These are phyloP conservation scores for Xylaria nigripes DNA, from an alignment of 495 filamentous ascomycete species.

Conservation along the genomic window DNA sequence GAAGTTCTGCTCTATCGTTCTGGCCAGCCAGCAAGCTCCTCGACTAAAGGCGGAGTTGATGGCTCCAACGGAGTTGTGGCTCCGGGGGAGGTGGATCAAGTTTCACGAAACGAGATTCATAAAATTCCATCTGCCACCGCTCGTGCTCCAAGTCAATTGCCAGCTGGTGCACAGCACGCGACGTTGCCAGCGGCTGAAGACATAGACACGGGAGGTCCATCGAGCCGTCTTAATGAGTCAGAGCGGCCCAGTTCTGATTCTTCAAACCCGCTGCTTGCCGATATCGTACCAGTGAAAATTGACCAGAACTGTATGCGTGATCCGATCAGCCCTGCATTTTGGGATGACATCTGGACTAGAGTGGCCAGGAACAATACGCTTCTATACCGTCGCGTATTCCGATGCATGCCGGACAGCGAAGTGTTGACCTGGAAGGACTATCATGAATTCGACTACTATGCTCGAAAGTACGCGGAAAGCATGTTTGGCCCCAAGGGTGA, in stretches of 20 bases:
- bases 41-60: slow-evolving; percentile 4
- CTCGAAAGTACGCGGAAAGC: slow-evolving; percentile 66
- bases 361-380: slow-evolving; percentile 92
- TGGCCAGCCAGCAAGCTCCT: slow-evolving; percentile 14
- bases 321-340: slow-evolving; percentile 75
- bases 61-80: slow-evolving; percentile 1
- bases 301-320: slow-evolving; percentile 59
- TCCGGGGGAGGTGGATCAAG: slow-evolving; percentile 13
- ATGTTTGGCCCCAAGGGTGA: slow-evolving; percentile 39
- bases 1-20: slow-evolving; percentile 54
- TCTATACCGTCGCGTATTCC: slow-evolving; percentile 85
- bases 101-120: slow-evolving; percentile 15
- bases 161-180: slow-evolving; percentile 57
- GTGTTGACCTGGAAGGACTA: slow-evolving; percentile 93
- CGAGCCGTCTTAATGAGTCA: slow-evolving; percentile 36
- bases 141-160: slow-evolving; percentile 26
- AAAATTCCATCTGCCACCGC: slow-evolving; percentile 14
- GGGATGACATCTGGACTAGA: slow-evolving; percentile 78
- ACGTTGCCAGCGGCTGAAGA: slow-evolving; percentile 59
- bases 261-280: slow-evolving; percentile 51
- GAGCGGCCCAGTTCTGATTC: slow-evolving; percentile 27
- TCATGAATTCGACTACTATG: slow-evolving; percentile 75
- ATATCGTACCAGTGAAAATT: slow-evolving; percentile 52
- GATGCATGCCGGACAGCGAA: slow-evolving; percentile 93
- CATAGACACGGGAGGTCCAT: slow-evolving; percentile 68